These are phyloP conservation scores for Cladosporium sp. DNA, from an alignment of 2,329 filamentous ascomycete genomes.

Conservation along the genomic window DNA sequence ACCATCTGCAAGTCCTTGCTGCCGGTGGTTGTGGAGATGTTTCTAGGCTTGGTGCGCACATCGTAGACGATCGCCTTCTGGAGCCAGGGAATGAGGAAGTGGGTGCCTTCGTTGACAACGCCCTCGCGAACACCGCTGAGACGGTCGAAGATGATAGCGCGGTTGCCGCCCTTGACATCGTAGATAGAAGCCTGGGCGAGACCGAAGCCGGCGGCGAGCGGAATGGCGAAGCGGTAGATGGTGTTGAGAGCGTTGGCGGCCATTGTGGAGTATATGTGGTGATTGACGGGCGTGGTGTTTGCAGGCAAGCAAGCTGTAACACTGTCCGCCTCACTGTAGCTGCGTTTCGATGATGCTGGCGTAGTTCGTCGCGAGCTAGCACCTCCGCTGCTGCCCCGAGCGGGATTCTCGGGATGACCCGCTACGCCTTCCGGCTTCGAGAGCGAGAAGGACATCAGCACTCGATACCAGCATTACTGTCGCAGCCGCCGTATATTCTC, in stretches of 20 bases:
- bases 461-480: slow-evolving; percentile 1
- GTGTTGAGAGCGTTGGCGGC: slow-evolving; percentile 57
- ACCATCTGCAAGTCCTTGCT: slow-evolving; percentile 99
- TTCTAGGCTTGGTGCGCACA: slow-evolving; percentile 94
- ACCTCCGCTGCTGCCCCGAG: slow-evolving; percentile 12
- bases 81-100: slow-evolving; percentile 94
- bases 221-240: slow-evolving; percentile 71
- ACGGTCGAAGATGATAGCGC: slow-evolving; percentile 97
- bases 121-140: slow-evolving; percentile 87
- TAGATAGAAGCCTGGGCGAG: slow-evolving; percentile 81
- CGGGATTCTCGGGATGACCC: background rate
- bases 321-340: background rate
- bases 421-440: slow-evolving; percentile 12
- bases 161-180: slow-evolving; percentile 92
- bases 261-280: slow-evolving; percentile 29
- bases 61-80: slow-evolving; percentile 95
- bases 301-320: background rate
- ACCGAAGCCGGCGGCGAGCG: slow-evolving; percentile 67
- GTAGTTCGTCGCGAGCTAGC: slow-evolving; percentile 11
- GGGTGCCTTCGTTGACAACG: slow-evolving; percentile 93
- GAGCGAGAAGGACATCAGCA: slow-evolving; percentile 15
- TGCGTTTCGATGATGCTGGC: slow-evolving; percentile 24
- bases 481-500: slow-evolving; percentile 6
- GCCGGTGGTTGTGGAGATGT: slow-evolving; percentile 95
- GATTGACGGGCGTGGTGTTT: background rate